These are phyloP conservation scores for Tolypocladium tundrense DNA, from an alignment of 2,329 filamentous ascomycete species.

Conservation along the genomic window DNA sequence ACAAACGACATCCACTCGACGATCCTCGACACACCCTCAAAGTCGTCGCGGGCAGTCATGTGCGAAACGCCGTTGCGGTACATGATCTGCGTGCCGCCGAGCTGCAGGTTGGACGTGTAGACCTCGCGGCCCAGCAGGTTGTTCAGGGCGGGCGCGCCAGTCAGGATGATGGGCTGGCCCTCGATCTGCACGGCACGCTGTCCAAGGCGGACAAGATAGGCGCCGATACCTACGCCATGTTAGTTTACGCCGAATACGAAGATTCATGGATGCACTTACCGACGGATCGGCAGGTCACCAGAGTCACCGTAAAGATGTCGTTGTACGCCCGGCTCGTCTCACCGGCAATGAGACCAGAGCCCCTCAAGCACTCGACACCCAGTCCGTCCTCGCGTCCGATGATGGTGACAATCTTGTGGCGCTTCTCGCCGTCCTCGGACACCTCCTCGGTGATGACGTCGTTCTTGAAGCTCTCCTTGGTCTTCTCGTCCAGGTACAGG, in stretches of 20 bases:
- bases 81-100: slow-evolving; percentile 99
- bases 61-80: slow-evolving; percentile 99
- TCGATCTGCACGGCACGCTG: slow-evolving; percentile 99
- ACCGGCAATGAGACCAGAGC: slow-evolving; percentile 95
- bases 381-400: slow-evolving; percentile 90
- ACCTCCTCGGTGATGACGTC: slow-evolving; percentile 70
- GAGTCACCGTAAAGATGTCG: slow-evolving; percentile 95
- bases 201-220: slow-evolving; percentile 94
- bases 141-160: slow-evolving; percentile 94
- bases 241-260: background rate
- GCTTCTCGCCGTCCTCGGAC: slow-evolving; percentile 75
- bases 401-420: slow-evolving; percentile 89
- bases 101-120: slow-evolving; percentile 97
- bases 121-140: slow-evolving; percentile 96
- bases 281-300: slow-evolving; percentile 96
- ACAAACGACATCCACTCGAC: slow-evolving; percentile 97
- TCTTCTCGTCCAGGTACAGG: slow-evolving; percentile 80
- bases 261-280: slow-evolving; percentile 41
- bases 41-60: slow-evolving; percentile 96
- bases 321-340: slow-evolving; percentile 95
- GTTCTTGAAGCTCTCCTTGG: slow-evolving; percentile 79
- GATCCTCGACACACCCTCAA: slow-evolving; percentile 95
- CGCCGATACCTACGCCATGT: slow-evolving; percentile 64
- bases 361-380: slow-evolving; percentile 93
- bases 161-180: slow-evolving; percentile 96